A percentile compares a stretch with the other conserved stretches of the same genome.
phyloP scores from a whole-genome alignment of 2,329 filamentous ascomycete species.

The Colletotrichum musicola region DNA sequence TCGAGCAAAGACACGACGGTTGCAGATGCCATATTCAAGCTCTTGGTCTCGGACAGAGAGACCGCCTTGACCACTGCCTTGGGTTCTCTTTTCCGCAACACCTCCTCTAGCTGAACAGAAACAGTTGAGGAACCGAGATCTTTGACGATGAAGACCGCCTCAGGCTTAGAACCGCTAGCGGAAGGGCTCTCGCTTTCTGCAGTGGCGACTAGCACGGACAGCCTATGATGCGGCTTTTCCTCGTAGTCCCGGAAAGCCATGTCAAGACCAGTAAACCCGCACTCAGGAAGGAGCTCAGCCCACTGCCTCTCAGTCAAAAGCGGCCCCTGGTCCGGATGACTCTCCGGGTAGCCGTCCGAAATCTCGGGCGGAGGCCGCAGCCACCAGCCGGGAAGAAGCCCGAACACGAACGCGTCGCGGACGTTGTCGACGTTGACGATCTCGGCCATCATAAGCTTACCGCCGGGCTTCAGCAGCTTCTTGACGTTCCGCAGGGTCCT shows the following conservation, averaged over 20 bases:
- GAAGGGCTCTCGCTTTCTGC: neutral
- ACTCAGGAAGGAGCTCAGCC: conserved; percentile 37
- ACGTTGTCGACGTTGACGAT: conserved; percentile 39
- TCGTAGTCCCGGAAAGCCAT: conserved; percentile 42
- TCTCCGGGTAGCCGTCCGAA: conserved; percentile 40
- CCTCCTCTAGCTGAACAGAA: too few species aligned
- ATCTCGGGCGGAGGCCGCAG: conserved; percentile 42
- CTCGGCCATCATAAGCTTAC: conserved; percentile 43
- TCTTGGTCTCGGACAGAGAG: neutral
- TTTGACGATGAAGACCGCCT: neutral
- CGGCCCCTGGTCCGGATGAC: conserved; percentile 40
- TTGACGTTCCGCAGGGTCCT: conserved; percentile 40
- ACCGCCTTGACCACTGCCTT: neutral
- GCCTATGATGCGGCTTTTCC: conserved; percentile 9
- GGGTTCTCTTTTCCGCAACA: neutral
- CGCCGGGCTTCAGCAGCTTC: conserved; percentile 45
- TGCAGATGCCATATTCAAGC: neutral
- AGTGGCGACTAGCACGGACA: conserved; percentile 5
- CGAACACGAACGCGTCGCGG: conserved; percentile 45
- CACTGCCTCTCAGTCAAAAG: conserved; percentile 43
- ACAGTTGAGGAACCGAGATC: conserved; percentile 40
- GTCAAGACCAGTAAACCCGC: conserved; percentile 42
- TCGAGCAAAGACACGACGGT: conserved; percentile 7
- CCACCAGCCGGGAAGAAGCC: conserved; percentile 54
- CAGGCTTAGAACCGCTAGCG: too few species aligned